Evolutionary conservation across 495 filamentous ascomycete genomes (phyloP), one percentile per base, ranked within the genome.

Genomic region (Letharia columbiana): DNA sequence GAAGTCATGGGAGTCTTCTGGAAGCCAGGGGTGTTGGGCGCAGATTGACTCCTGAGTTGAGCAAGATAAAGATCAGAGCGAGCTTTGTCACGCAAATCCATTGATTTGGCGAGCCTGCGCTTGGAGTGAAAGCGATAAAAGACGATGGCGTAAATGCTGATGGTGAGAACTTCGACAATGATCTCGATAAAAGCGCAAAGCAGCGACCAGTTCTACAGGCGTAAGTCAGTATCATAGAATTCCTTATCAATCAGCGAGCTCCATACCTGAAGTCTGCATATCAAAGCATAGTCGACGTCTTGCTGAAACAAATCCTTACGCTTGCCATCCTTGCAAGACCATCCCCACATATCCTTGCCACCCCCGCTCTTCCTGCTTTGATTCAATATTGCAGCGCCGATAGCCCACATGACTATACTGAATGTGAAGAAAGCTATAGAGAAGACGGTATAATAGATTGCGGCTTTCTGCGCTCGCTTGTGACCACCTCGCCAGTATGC

Each of bases 71-170:
- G 82, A 73, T 96, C 92, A 69, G 87, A 90, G 66, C 94, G 89
- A 70, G 94, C 94, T 72, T 87, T 88, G 82, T 99, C 94, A 70
- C 94, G 92, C 72, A 88, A 78, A 76, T 96, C 89, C 93, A 99
- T 98, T 62, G 91, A 90, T 79, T 96, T 98, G 75, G 87, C 88
- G 65, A 99, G 89, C 71, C 87, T 86, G 74, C 90, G 89, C 82
- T 99, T 99, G 66, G 90, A 90, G 83, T 91, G 94, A 82, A 96
- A 90, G 69, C 94, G 89, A 82, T 94, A 98, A 80, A 96, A 96
- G 74, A 95, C 86, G 73, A 97, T 83, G 74, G 82, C 91, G 80
- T 99, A 99, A 73, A 99, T 88, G 45, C 84, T 77, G 74, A 99
- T 96, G 70, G 89, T 90, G 76, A 99, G 85, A 70, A 89, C 81